Evolutionary conservation across 1,284 basidiomycete genomes (phyloP).

Genomic region (Ceratobasidium sp.): DNA sequence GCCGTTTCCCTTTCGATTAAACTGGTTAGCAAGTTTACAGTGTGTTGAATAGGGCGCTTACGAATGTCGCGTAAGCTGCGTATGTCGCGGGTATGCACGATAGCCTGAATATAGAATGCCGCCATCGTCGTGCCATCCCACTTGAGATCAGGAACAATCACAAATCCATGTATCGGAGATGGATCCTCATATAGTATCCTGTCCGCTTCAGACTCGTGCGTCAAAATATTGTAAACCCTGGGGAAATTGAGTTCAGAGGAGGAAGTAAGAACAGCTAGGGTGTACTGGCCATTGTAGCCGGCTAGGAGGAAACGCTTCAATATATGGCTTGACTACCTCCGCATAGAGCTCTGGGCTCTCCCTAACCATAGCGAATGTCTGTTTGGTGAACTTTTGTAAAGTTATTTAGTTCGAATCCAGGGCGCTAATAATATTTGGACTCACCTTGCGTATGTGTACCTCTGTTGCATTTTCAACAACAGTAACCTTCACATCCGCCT

Average conservation of each 20-base stretch:
- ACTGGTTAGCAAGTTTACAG: not conserved
- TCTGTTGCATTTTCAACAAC: conserved; percentile 87
- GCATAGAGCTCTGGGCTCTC: conserved; percentile 86
- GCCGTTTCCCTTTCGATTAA: conserved; percentile 59
- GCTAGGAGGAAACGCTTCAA: conserved; percentile 76
- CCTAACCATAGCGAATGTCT: conserved; percentile 77
- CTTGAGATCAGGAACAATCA: conserved; percentile 93
- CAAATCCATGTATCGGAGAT: conserved; percentile 70
- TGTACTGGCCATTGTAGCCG: conserved; percentile 82
- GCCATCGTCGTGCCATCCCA: conserved; percentile 85
- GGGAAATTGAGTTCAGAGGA: not conserved
- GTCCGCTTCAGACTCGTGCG: conserved; percentile 82
- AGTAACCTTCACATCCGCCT: conserved; percentile 71
- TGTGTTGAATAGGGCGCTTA: not conserved
- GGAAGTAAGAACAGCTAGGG: not conserved
- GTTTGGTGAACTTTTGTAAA: conserved; percentile 77
- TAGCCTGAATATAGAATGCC: conserved; percentile 81
- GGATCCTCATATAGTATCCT: conserved; percentile 78
- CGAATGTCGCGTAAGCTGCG: conserved; percentile 78
- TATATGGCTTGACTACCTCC: conserved; percentile 81
- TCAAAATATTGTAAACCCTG: conserved; percentile 91
- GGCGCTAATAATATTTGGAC: conserved; percentile 34
- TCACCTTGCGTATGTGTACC: conserved; percentile 82
- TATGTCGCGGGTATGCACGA: conserved; percentile 71
- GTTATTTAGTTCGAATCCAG: not conserved